Evolutionary conservation across 1,139 yeast species (phyloP).

Genomic region (Sugiyamaella pinicola): DNA sequence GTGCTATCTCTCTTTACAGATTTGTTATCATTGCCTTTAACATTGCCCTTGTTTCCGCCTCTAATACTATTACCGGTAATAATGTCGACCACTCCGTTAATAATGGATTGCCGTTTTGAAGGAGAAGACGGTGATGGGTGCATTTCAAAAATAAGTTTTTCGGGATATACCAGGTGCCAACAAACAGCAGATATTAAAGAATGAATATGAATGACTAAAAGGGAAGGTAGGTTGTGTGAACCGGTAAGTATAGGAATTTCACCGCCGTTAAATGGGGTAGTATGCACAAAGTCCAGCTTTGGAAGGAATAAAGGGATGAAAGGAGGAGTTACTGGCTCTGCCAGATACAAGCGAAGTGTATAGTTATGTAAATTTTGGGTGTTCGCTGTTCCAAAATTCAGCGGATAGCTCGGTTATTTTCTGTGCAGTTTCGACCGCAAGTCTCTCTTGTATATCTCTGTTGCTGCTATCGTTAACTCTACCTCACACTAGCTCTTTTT

Average conservation of each 20-base stretch:
- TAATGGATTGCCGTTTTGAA: slow-evolving; percentile 8
- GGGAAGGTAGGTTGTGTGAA: slow-evolving; percentile 1
- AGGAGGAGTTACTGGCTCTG: too few species aligned
- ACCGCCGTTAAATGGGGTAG: not conserved
- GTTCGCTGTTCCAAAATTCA: too few species aligned
- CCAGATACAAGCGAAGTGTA: too few species aligned
- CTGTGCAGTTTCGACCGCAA: too few species aligned
- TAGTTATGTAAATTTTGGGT: too few species aligned
- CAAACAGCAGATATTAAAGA: not conserved
- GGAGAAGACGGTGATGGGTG: slow-evolving; percentile 1
- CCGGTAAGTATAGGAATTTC: not conserved
- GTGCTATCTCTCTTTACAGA: slow-evolving; percentile 3
- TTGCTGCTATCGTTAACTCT: too few species aligned
- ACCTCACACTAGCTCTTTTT: not conserved
- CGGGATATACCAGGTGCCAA: not conserved
- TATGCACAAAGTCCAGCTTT: not conserved
- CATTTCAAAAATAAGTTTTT: not conserved
- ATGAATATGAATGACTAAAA: not conserved
- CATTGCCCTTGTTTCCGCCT: not conserved
- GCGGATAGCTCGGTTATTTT: too few species aligned
- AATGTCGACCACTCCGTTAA: slow-evolving; percentile 6
- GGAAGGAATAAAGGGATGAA: too few species aligned
- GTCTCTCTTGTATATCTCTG: too few species aligned
- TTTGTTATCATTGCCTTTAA: not conserved
- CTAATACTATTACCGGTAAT: slow-evolving; percentile 8